Evolutionary conservation across 306 rosid species (phyloP).

Genomic region (Medicago arabica): DNA sequence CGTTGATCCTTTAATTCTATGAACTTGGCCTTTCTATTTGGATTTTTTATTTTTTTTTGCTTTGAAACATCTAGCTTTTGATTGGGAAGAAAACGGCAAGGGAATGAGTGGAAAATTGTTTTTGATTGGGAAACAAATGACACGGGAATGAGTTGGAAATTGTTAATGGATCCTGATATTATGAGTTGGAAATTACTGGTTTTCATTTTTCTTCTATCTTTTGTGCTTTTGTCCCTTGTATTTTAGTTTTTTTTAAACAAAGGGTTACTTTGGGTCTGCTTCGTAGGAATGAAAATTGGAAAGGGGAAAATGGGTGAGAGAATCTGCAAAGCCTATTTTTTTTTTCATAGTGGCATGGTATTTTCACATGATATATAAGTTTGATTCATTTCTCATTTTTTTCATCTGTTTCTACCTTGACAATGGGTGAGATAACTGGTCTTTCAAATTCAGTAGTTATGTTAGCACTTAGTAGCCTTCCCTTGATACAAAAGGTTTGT

Average conservation of each 20-base stretch:
- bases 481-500: background rate
- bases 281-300: background rate
- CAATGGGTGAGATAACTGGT: background rate
- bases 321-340: background rate
- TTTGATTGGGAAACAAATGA: background rate
- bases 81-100: background rate
- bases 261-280: background rate
- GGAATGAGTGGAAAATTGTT: background rate
- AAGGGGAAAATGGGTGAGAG: background rate
- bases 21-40: background rate
- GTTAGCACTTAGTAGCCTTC: background rate
- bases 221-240: background rate
- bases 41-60: background rate
- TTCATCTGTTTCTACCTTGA: background rate
- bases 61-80: background rate
- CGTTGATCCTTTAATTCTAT: background rate
- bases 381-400: background rate
- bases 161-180: background rate
- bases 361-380: background rate
- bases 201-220: background rate
- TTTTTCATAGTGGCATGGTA: background rate
- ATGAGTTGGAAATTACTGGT: background rate
- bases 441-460: constrained; percentile 6
- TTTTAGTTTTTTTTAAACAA: background rate
- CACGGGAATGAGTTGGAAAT: background rate